phyloP scores from a whole-genome alignment of 2,329 filamentous ascomycete species.

The Coniosporium tulheliwenetii region DNA sequence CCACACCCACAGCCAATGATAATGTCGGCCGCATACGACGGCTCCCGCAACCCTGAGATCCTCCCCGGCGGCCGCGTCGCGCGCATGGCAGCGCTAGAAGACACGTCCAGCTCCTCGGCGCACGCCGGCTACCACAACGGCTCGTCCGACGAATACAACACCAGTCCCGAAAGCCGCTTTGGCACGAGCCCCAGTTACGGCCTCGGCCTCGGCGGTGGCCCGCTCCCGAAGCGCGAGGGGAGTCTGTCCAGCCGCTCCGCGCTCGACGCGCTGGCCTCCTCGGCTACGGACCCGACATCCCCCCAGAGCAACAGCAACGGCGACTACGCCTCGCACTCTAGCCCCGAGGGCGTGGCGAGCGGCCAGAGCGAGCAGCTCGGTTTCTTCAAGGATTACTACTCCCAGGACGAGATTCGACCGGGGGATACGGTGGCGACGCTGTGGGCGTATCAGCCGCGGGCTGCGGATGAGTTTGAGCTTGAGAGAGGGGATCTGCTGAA shows the following conservation, averaged over 20 bases:
- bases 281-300: slow-evolving; percentile 53
- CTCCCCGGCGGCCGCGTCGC: slow-evolving; percentile 81
- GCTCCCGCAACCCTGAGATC: slow-evolving; percentile 43
- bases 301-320: slow-evolving; percentile 51
- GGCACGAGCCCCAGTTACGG: slow-evolving; percentile 17
- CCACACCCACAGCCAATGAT: slow-evolving; percentile 22
- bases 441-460: slow-evolving; percentile 94
- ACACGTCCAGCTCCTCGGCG: slow-evolving; percentile 46
- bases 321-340: slow-evolving; percentile 49
- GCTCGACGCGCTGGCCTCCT: slow-evolving; percentile 33
- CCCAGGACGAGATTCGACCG: slow-evolving; percentile 85
- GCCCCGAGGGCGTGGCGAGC: slow-evolving; percentile 66
- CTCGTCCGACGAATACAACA: slow-evolving; percentile 56
- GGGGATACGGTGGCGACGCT: slow-evolving; percentile 80
- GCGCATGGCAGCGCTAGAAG: slow-evolving; percentile 87
- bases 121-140: slow-evolving; percentile 27
- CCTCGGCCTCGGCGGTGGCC: slow-evolving; percentile 32
- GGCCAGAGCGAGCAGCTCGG: slow-evolving; percentile 90
- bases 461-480: slow-evolving; percentile 80
- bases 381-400: slow-evolving; percentile 99
- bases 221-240: slow-evolving; percentile 55
- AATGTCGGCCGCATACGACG: slow-evolving; percentile 17
- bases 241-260: slow-evolving; percentile 77
- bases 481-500: slow-evolving; percentile 97
- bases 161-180: slow-evolving; percentile 45